Conservation (phyloP, 108 stramenopile genomes). For the Conticribra weissflogii region DNA sequence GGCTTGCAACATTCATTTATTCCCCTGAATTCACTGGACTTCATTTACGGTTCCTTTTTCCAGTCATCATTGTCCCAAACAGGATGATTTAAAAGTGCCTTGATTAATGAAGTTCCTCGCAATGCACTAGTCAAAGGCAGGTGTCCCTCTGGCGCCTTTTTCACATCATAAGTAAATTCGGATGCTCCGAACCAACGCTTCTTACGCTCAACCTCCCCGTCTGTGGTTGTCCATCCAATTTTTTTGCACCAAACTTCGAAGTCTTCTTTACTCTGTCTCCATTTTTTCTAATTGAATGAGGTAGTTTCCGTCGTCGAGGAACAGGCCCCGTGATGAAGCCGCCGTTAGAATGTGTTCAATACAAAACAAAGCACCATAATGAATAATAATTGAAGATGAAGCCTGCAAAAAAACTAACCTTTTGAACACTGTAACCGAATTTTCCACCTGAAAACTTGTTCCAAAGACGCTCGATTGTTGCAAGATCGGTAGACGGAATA, state of each 20-base stretch:
- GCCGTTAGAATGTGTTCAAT: not conserved
- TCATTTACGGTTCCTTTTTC: conserved; percentile 85
- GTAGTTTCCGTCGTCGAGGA: too few species aligned
- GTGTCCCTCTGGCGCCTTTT: conserved; percentile 95
- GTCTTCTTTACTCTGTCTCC: conserved; percentile 86
- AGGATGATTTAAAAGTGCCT: conserved; percentile 89
- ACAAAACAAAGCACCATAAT: not conserved
- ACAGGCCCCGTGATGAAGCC: too few species aligned
- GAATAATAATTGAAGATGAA: not conserved
- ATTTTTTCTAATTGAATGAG: conserved; percentile 84
- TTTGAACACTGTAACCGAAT: conserved; percentile 96
- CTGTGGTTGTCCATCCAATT: conserved; percentile 95
- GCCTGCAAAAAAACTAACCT: conserved; percentile 47
- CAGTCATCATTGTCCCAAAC: conserved; percentile 96
- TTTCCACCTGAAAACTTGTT: conserved; percentile 91
- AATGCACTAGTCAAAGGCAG: conserved; percentile 95
- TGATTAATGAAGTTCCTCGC: conserved; percentile 92
- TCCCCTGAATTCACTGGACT: too few species aligned
- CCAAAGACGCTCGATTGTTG: conserved; percentile 96
- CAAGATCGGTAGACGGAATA: conserved; percentile 90
- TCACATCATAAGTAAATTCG: conserved; percentile 95
- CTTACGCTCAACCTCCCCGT: conserved; percentile 94
- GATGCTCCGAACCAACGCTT: conserved; percentile 97
- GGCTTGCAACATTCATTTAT: too few species aligned
- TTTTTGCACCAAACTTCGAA: conserved; percentile 94